phyloP scores from a whole-genome alignment of 2,329 filamentous ascomycete species.

The Talaromyces sp. region DNA sequence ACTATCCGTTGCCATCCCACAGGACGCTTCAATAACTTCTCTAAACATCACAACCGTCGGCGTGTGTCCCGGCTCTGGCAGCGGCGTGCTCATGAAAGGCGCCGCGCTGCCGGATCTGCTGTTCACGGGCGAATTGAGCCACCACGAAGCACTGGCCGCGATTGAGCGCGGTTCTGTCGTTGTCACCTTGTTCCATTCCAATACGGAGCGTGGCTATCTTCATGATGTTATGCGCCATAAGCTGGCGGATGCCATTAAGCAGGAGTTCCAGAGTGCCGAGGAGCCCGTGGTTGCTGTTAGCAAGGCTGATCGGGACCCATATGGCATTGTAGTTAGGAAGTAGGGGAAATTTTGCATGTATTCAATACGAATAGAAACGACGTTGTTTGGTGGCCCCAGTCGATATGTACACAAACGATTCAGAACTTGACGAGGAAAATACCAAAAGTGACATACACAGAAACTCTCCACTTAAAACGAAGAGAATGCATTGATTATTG shows the following conservation, averaged over 20 bases:
- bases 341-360: background rate
- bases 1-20: slow-evolving; percentile 59
- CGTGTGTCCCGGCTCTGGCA: slow-evolving; percentile 86
- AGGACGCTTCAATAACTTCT: slow-evolving; percentile 49
- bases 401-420: too few species aligned
- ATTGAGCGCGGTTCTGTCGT: slow-evolving; percentile 79
- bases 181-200: slow-evolving; percentile 84
- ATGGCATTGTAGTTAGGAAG: slow-evolving; percentile 58
- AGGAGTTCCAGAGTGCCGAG: slow-evolving; percentile 35
- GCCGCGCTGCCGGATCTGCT: slow-evolving; percentile 62
- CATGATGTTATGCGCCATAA: slow-evolving; percentile 62
- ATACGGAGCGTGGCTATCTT: slow-evolving; percentile 83
- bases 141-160: slow-evolving; percentile 84
- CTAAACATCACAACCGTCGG: slow-evolving; percentile 65
- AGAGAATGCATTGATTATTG: too few species aligned
- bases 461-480: too few species aligned
- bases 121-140: slow-evolving; percentile 88
- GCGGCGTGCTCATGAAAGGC: slow-evolving; percentile 62
- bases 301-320: slow-evolving; percentile 79
- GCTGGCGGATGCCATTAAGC: slow-evolving; percentile 55
- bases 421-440: too few species aligned
- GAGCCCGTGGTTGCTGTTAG: slow-evolving; percentile 61
- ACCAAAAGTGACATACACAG: too few species aligned
- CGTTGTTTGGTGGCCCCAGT: background rate
- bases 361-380: background rate